A percentile compares a stretch with the other conserved stretches of the same genome.
Conservation (phyloP, 2,329 filamentous ascomycete genomes). For the Neophaeococcomyces mojaviensis region DNA sequence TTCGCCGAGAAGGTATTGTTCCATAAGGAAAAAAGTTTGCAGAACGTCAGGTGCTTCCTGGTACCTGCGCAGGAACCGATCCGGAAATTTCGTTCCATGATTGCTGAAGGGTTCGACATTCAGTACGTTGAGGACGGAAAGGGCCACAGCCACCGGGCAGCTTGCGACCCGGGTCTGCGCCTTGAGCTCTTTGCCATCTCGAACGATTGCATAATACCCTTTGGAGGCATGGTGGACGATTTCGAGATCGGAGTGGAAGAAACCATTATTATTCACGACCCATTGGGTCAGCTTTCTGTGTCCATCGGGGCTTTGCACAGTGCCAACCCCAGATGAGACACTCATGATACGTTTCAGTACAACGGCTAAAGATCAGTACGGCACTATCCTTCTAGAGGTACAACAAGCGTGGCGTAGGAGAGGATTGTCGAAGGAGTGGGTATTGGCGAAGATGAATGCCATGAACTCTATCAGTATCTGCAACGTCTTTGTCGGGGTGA, state of each 20-base stretch:
- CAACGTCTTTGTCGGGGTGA: no score
- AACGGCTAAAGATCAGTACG: no score
- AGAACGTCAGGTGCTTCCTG: slow-evolving; percentile 13
- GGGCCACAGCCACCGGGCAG: slow-evolving; percentile 20
- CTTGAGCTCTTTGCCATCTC: slow-evolving; percentile 11
- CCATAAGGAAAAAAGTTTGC: slow-evolving; percentile 55
- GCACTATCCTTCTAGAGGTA: no score
- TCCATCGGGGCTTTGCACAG: slow-evolving; percentile 10
- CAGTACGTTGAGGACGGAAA: slow-evolving; percentile 23
- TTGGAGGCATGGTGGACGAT: slow-evolving; percentile 18
- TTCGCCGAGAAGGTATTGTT: slow-evolving; percentile 54
- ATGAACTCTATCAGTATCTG: no score
- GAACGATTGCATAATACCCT: slow-evolving; percentile 21
- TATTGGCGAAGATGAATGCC: no score
- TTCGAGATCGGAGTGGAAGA: slow-evolving; percentile 15
- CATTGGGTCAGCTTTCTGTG: slow-evolving; percentile 19
- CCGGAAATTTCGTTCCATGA: slow-evolving; percentile 21
- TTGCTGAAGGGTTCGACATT: slow-evolving; percentile 20
- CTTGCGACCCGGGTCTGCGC: slow-evolving; percentile 17
- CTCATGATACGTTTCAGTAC: neutral
- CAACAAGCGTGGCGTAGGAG: no score
- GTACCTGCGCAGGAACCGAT: slow-evolving; percentile 15
- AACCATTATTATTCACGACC: slow-evolving; percentile 19
- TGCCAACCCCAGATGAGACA: neutral
- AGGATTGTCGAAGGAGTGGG: no score